A percentile compares a stretch with the other conserved stretches of the same genome.
These are phyloP conservation scores for Lotus japonicus DNA, from an alignment of 306 rosid genomes.

Conservation along the genomic window DNA sequence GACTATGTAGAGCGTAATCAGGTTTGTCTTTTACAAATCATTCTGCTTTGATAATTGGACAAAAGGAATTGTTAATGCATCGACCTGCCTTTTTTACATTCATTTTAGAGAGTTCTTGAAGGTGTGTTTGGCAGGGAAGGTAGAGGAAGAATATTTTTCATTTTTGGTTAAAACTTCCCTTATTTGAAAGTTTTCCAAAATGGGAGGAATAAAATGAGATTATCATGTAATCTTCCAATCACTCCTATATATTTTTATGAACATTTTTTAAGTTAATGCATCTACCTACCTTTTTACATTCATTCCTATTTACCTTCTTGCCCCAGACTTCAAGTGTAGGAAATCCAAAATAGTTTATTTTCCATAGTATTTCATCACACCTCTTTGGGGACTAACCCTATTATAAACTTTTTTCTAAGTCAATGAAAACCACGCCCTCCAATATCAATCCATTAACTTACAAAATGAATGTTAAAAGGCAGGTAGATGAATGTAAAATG, in stretches of 20 bases:
- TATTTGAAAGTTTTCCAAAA: not conserved
- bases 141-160: not conserved
- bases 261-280: not conserved
- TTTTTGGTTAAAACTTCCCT: not conserved
- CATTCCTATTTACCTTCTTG: too few relatives aligned
- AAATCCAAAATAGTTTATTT: too few relatives aligned
- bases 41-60: constrained; percentile 1
- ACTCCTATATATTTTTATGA: constrained; percentile 1
- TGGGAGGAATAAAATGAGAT: not conserved
- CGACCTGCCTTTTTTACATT: not conserved
- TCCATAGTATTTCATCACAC: too few relatives aligned
- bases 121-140: constrained; percentile 4
- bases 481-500: too few relatives aligned
- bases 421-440: not conserved
- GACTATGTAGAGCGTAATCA: constrained; percentile 97
- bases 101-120: not conserved
- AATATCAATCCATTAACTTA: not conserved
- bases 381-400: not conserved
- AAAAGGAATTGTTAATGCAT: not conserved
- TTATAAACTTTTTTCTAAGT: not conserved
- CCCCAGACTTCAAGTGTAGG: too few relatives aligned
- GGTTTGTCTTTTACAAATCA: constrained; percentile 38
- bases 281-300: too few relatives aligned
- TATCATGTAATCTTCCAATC: not conserved
- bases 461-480: too few relatives aligned